Base-by-base conservation (phyloP, 2,329 filamentous ascomycete genomes). In the Scedosporium boydii region DNA sequence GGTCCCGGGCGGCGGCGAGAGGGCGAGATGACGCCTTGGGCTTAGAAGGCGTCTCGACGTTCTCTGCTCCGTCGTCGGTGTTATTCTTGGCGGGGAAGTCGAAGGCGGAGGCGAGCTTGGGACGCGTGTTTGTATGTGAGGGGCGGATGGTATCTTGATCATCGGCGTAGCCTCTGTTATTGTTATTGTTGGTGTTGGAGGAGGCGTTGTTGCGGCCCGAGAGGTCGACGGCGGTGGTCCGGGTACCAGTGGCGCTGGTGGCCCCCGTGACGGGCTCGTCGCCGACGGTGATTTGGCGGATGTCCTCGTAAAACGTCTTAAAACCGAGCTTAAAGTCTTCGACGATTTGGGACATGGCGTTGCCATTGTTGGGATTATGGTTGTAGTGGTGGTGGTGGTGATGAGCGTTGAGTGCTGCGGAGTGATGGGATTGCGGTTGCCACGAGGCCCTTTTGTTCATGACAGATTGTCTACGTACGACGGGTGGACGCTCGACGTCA, bases 281-380 rank as follows among this genome's bases (percentile, higher is more conserved):
- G 26, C 95, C 95, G 6, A 99, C 92, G 0, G 95, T 96, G 14
- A 93, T 96, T 75, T 98, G 95, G 67, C 93, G 84, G 58, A 99
- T 86, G 71, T 99, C 95, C 72, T 98, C 95, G 64, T 96, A 86
- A 74, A 99, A 99, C 1, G 91, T 96, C 86, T 90, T 93, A 58
- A 99, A 77, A 1, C 95, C 93, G 60, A 95, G 86, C 72, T 88
- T 91, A 73, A 99, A 87, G 74, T 97, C 95, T 64, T 90, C 89
- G 16, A 93, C 90, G 74, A 96, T 87, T 73, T 95, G 90, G 71
- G 92, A 92, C 64, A 85, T 75, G 53, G 73, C 80, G 0, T 76
- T 70, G 12, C 71, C 67, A 34, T 75, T 76, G 21, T 53, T 27
- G 59, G 14, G 27, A 14, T 21, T 46, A 46, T 59, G 46, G n/a